These are phyloP conservation scores for Eutypella sp. DNA, from an alignment of 2,329 filamentous ascomycete species.

Conservation along the genomic window DNA sequence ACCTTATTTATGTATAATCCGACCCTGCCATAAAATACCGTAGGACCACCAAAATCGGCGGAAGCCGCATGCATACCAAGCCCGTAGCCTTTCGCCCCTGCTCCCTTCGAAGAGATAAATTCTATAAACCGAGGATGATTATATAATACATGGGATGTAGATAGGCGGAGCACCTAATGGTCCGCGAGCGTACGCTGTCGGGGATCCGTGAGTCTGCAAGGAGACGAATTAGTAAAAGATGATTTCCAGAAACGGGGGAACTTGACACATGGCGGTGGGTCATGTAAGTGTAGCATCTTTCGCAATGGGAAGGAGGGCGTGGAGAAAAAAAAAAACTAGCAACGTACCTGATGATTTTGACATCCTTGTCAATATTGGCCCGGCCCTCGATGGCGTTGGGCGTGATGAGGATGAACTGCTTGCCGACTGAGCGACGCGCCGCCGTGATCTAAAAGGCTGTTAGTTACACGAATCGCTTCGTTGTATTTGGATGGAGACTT, in stretches of 20 bases:
- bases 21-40: no score
- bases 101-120: no score
- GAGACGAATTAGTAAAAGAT: conserved; percentile 21
- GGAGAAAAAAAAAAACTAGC: background rate
- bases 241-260: background rate
- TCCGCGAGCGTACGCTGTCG: conserved; percentile 46
- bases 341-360: conserved; percentile 69
- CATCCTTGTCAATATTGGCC: conserved; percentile 58
- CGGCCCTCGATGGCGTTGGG: conserved; percentile 73
- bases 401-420: conserved; percentile 95
- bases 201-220: conserved; percentile 51
- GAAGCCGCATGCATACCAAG: no score
- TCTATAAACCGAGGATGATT: no score
- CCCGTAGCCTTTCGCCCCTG: no score
- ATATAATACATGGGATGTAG: conserved; percentile 2
- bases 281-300: background rate
- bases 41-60: no score
- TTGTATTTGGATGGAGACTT: conserved; percentile 32
- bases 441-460: conserved; percentile 60
- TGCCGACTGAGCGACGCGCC: conserved; percentile 78
- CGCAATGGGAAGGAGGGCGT: background rate
- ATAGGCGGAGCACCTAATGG: conserved; percentile 9
- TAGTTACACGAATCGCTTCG: conserved; percentile 14
- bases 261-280: conserved; percentile 2
- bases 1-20: no score